phyloP scores from a whole-genome alignment of 169 alveolate species.

The Plasmodium sp. region DNA sequence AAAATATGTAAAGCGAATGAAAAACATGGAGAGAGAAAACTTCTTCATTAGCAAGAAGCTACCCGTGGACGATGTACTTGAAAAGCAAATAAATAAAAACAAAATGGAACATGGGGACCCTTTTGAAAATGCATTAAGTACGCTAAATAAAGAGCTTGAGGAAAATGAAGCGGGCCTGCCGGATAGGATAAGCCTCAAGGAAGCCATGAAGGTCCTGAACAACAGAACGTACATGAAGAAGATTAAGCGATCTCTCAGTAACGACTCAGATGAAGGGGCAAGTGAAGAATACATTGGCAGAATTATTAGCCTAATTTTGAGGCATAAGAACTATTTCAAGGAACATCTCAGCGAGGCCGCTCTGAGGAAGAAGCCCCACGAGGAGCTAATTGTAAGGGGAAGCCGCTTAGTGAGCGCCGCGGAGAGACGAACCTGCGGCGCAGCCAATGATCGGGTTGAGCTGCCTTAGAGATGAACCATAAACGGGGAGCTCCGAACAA shows the following conservation, averaged over 20 bases:
- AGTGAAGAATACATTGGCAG: conserved; percentile 28
- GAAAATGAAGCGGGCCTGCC: conserved; percentile 42
- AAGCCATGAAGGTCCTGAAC: conserved; percentile 70
- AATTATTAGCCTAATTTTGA: conserved; percentile 49
- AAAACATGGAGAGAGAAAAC: conserved; percentile 41
- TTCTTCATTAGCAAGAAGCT: background rate
- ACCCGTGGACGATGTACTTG: background rate
- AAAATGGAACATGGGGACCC: conserved; percentile 25
- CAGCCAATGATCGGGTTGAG: background rate
- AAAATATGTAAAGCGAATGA: conserved; percentile 18
- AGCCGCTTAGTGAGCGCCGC: background rate
- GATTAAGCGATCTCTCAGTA: conserved; percentile 15
- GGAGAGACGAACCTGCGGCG: background rate
- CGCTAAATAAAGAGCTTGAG: conserved; percentile 27
- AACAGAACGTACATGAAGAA: conserved; percentile 32
- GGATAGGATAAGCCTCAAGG: conserved; percentile 51
- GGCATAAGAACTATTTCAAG: conserved; percentile 17
- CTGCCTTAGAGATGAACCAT: background rate
- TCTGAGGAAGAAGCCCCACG: conserved; percentile 42
- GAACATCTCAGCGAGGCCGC: conserved; percentile 31
- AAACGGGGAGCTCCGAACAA: background rate
- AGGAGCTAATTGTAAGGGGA: conserved; percentile 44
- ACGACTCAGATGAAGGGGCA: background rate
- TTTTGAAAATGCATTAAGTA: conserved; percentile 27
- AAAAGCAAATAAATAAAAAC: conserved; percentile 14